Base-by-base conservation (phyloP, 306 rosid genomes). In the Hippophae gyantsensis region DNA sequence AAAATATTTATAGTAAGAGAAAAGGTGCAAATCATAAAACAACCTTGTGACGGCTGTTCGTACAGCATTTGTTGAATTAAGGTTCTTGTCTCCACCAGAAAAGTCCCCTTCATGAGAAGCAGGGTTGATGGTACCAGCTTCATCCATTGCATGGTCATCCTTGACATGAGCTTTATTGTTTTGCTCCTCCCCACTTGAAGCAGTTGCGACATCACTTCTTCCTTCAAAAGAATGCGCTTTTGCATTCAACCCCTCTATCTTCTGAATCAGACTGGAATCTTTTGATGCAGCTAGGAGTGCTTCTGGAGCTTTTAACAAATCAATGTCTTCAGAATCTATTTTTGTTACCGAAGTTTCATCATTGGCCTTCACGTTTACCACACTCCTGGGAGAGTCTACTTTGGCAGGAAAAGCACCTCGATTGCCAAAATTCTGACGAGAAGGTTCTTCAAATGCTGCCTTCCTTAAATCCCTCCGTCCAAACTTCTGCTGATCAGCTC, bases 211-310 rank as follows among this genome's bases (percentile, higher is more conserved):
- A 79, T 85, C 96, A 65, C 13, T 57, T 18, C 64, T 63, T 43
- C 71, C 76, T 58, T 81, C 83, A 45, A 78, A 71, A 62, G 74
- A 76, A 27, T 96, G 84, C 32, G 82, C 95, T 81, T 85, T 92
- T 66, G 95, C 95, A 85, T 92, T 92, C 71, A 92, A 74, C 75
- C 93, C 89, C 79, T 87, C 96, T 65, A 92, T 85, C 76, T 85
- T 85, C 71, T 76, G 87, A 65, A 92, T 83, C 69, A 92, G 61
- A 69, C 85, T 83, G 67, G 93, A 61, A 70, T 87, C 89, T 74
- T 83, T 90, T 25, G 78, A 57, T 60, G 80, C 80, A 71, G 81
- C 69, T 43, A 68, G 58, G 60, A 38, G 71, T 13, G 79, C 43
- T 27, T 72, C 69, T 65, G 75, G 51, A 40, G 52, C 69, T 67